Evolutionary conservation across 129 eudicot species (phyloP).

Genomic region (Lactuca saligna): DNA sequence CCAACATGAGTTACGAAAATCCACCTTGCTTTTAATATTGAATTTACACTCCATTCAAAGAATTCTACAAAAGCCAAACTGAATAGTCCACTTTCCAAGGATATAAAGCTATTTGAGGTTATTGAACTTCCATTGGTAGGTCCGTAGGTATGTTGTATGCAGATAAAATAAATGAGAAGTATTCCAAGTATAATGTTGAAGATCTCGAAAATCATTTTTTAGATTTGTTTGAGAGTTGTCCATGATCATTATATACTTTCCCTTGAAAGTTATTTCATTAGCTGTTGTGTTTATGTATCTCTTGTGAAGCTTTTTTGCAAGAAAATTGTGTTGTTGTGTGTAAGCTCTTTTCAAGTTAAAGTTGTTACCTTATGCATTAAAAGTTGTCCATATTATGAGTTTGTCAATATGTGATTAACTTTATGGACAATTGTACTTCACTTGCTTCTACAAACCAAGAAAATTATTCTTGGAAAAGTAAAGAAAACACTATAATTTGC

Average conservation of each 20-base stretch:
- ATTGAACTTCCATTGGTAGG: background rate
- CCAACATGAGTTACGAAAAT: conserved; percentile 59
- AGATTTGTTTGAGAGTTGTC: conserved; percentile 58
- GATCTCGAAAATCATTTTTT: conserved; percentile 52
- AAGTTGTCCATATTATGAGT: background rate
- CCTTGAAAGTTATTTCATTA: conserved; percentile 40
- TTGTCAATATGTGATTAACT: background rate
- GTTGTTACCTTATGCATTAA: background rate
- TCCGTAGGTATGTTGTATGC: no score
- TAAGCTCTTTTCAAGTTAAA: background rate
- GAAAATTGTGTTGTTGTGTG: background rate
- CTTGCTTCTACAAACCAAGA: no score
- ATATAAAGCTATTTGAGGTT: no score
- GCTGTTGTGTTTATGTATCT: background rate
- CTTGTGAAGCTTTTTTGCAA: background rate
- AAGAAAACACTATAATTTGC: background rate
- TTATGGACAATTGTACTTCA: background rate
- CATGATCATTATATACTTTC: background rate
- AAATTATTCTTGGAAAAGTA: background rate
- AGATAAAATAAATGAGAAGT: no score
- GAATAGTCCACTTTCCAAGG: conserved; percentile 31
- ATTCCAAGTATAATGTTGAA: conserved; percentile 46
- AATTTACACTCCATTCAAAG: conserved; percentile 57
- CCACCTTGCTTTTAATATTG: conserved; percentile 65
- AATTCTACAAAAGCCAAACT: conserved; percentile 63